Base-by-base conservation (phyloP, 73 alveolate genomes). In the Tetrahymena malaccensis region DNA sequence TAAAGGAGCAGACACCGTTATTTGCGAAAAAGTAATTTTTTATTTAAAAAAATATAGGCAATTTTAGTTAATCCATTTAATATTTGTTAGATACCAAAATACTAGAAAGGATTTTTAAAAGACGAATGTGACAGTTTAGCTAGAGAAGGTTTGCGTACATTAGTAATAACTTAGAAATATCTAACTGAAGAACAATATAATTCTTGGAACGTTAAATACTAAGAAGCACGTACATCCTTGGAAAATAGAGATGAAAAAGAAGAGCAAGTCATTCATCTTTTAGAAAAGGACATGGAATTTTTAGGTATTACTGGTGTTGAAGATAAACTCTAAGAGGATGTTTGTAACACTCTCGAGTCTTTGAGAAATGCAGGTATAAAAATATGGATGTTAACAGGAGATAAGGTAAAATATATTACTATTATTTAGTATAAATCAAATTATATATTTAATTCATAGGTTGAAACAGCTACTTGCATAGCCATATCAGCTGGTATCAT, bases 1-100 rank as follows among this genome's bases (percentile, higher is more conserved):
- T 4, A 98, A 99, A 95, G 99, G 99, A 9, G 99, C 99, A n/a
- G 99, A 99, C 94, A 98, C 97, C 25, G 98, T 98, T 25, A 99
- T 99, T 98, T 96, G 98, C 85, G 97, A 96, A 31, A 98, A 98
- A 96, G 98, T 97, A 70, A 70, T 27, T 70, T 0, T 4, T 27
- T 8, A 27, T 22, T 19, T 25, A 27, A 27, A 27, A 70, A 27
- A 4, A 15, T 8, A 58, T 5, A 11, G 4, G 19, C 31, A 19
- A 4, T 6, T 70, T 3, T 35, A 35, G n/a, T 27, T 27, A 8
- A 70, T 70, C 11, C 0, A 70, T n/a, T 70, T 27, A 2, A 5
- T 11, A 50, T 70, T n/a, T 22, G 2, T 19, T 70, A 70, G 89
- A 70, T 70, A 4, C 97, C 97, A 57, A 98, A 97, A 94, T 97